Evolutionary conservation across 2,329 filamentous ascomycete genomes (phyloP), one percentile per base, ranked within the genome.

Genomic region (Xylaria sp.): DNA sequence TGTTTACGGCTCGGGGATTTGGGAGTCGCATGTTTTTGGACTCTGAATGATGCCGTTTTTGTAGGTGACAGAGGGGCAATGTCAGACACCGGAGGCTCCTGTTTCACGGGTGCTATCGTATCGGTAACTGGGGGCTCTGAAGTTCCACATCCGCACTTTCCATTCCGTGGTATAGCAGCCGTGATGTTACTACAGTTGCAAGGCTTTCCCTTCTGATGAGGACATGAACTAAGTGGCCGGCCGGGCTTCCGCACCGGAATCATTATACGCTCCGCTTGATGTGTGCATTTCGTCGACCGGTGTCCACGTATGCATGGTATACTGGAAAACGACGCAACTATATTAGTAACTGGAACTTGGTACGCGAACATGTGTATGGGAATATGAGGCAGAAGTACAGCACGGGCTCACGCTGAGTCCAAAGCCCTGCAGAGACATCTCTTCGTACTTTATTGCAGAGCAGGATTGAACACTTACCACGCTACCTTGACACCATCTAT

Each of bases 251-350:
- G 87, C 18, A 93, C 91, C 25, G 89, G 89, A 3, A 92, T 84
- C 84, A 93, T 89, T 41, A 92, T 82, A 68, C 91, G 88, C 74
- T 92, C 90, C 72, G 86, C 85, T 69, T 84, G 85, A 77, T 93
- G 91, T 57, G 87, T 90, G 80, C 91, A 93, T 83, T 91, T 92
- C 62, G 91, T 92, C 37, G 91, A 93, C 75, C 91, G 89, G 80
- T 93, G 91, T 66, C 91, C 91, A 76, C 91, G 89, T 74, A 93
- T 93, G 78, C 91, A 93, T 76, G 91, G 90, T 84, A 89, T 89
- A 80, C 91, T 93, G 74, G 44, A 73, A 56, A 18, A 58, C 41
- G 39, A 23, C 65, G 57, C 54, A 66, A 59, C 39, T 44, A 20
- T 28, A 48, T 63, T 65, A 74, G 66, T 75, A 62, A 60, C 60